Base-by-base conservation (phyloP, 768 basidiomycete species). In the Symmetrospora coprosmae region DNA sequence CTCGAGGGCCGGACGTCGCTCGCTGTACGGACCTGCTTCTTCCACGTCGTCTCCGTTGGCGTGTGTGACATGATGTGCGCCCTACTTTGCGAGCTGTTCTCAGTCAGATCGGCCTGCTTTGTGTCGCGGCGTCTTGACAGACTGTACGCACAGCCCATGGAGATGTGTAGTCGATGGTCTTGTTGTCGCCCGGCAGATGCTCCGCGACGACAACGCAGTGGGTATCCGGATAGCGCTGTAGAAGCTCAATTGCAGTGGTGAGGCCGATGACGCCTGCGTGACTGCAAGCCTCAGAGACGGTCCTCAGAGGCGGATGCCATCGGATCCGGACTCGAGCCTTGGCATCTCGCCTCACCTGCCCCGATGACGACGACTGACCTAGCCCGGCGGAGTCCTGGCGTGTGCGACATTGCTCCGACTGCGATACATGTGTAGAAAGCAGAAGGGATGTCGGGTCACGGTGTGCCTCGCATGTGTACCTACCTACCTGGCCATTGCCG, bases 201-300 rank as follows among this genome's bases (percentile, higher is more conserved):
- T 64, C 64, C 1, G 72, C 73, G 19, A 74, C 48, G 48, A 74
- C 62, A 35, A 71, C 67, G 13, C 72, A 65, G 0, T 69, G 61
- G 2, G 27, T 35, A 17, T 63, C 59, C 0, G 65, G 59, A 19
- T 4, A 21, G 27, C 21, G 64, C 62, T 71, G 66, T 33, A 72
- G 63, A 16, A 73, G 51, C 17, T 64, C 62, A 21, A 73, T 65
- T 14, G 70, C 73, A 2, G 73, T 72, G 5, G 72, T 72, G 11
- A 74, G 66, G 4, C 73, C 73, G 30, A 74, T 71, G 45, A 73
- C 65, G 13, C 73, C 73, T 58, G 33, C 6, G 14, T 25, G 7
- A 46, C 40, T 2, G 9, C n/a, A n/a, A n/a, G n/a, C n/a, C n/a
- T n/a, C n/a, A n/a, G n/a, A n/a, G n/a, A n/a, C n/a, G n/a, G n/a